phyloP scores from a whole-genome alignment of 2,329 filamentous ascomycete species.

The Periconia sp. region DNA sequence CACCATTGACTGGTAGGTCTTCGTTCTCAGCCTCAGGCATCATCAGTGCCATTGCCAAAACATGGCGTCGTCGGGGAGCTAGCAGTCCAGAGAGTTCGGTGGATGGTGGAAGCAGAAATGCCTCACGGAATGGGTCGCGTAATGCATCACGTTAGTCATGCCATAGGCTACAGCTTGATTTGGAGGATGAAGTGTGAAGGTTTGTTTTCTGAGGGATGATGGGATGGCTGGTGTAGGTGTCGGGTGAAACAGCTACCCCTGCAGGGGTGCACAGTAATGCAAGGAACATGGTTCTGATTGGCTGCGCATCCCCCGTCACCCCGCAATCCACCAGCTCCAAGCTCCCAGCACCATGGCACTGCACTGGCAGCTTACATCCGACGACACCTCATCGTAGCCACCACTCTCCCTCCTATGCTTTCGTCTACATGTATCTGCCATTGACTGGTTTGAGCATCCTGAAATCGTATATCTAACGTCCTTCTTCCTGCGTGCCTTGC shows the following conservation, averaged over 20 bases:
- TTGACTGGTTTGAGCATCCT: neutral
- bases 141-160: neutral
- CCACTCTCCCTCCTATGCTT: neutral
- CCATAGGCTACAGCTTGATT: neutral
- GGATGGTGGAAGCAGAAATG: conserved; percentile 5
- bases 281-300: conserved; percentile 32
- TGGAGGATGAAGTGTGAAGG: neutral
- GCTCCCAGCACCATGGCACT: neutral
- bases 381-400: too few species aligned
- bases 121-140: neutral
- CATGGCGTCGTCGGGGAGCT: conserved; percentile 26
- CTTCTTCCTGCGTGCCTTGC: too few species aligned
- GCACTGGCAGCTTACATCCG: too few species aligned
- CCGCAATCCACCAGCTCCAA: conserved; percentile 20
- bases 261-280: conserved; percentile 14
- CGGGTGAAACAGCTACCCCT: conserved; percentile 3
- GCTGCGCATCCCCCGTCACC: conserved; percentile 13
- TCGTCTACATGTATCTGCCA: neutral
- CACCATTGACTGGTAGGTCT: conserved; percentile 16
- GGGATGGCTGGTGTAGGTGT: neutral
- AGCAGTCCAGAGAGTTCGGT: conserved; percentile 6
- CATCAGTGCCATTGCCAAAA: conserved; percentile 21
- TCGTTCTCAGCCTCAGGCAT: conserved; percentile 18
- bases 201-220: neutral
- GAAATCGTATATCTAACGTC: conserved; percentile 1